Conservation (phyloP, 179 eudicot genomes). For the Drosera spatulata region DNA sequence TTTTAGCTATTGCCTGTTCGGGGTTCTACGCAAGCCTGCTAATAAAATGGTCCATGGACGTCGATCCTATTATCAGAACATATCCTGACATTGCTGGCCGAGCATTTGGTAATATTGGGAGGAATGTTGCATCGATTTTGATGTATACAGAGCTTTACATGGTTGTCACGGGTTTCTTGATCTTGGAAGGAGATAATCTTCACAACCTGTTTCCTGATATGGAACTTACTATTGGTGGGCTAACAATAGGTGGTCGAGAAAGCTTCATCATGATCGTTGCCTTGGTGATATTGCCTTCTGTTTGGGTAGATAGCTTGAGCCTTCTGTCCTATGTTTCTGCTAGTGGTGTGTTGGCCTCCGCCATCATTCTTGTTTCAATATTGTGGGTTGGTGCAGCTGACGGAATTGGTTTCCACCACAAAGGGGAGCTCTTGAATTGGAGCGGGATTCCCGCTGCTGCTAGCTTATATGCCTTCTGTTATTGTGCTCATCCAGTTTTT, state of each 20-base stretch:
- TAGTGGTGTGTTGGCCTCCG: conserved; percentile 69
- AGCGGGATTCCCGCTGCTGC: conserved; percentile 56
- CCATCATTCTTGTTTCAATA: conserved; percentile 45
- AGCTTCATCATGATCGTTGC: conserved; percentile 48
- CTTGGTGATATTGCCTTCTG: conserved; percentile 49
- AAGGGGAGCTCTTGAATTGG: conserved; percentile 40
- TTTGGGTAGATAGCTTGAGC: conserved; percentile 52
- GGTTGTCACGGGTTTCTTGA: conserved; percentile 69
- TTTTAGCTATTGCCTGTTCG: conserved; percentile 39
- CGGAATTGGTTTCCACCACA: conserved; percentile 58
- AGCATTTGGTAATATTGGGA: conserved; percentile 67
- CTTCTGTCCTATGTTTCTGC: conserved; percentile 72
- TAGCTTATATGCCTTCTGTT: conserved; percentile 77
- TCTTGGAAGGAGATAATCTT: conserved; percentile 79
- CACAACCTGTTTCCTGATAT: conserved; percentile 37
- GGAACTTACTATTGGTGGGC: conserved; percentile 24
- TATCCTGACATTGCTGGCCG: conserved; percentile 71
- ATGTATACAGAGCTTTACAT: conserved; percentile 69
- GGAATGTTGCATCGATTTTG: conserved; percentile 35
- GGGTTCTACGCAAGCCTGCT: conserved; percentile 66
- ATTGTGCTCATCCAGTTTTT: conserved; percentile 79
- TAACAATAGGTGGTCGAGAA: conserved; percentile 40
- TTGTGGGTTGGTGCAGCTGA: conserved; percentile 48
- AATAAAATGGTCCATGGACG: conserved; percentile 66
- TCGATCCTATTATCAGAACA: conserved; percentile 37